Conservation (phyloP, 352 stramenopile genomes). For the Nothophytophthora sp. region DNA sequence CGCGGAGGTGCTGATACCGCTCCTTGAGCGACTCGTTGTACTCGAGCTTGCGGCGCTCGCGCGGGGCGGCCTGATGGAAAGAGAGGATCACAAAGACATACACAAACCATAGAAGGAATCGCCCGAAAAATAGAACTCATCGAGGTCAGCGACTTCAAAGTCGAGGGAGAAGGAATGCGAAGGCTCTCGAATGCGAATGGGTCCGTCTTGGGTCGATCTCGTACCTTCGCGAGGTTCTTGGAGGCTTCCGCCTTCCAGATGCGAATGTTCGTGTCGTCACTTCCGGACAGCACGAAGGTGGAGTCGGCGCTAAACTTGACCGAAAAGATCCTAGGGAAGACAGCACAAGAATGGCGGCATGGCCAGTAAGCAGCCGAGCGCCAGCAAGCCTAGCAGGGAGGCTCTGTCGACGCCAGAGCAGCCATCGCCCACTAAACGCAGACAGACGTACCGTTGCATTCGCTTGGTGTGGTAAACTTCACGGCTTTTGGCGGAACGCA, state of each 20-base stretch:
- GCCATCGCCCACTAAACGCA: no score
- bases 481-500: slow-evolving; percentile 80
- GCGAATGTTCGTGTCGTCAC: slow-evolving; percentile 99
- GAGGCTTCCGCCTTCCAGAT: slow-evolving; percentile 98
- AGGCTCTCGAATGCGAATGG: no score
- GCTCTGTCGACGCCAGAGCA: no score
- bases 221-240: slow-evolving; percentile 93
- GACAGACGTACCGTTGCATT: slow-evolving; percentile 96
- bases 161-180: slow-evolving; percentile 9
- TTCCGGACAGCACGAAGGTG: slow-evolving; percentile 98
- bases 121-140: no score
- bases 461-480: slow-evolving; percentile 98
- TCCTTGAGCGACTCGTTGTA: slow-evolving; percentile 98
- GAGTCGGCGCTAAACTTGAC: slow-evolving; percentile 87
- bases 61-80: slow-evolving; percentile 44
- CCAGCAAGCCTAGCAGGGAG: not conserved
- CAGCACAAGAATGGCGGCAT: slow-evolving; percentile 2
- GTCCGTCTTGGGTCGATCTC: slow-evolving; percentile 3
- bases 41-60: slow-evolving; percentile 92
- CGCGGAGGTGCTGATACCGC: slow-evolving; percentile 93
- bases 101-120: slow-evolving; percentile 15
- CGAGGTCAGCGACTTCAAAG: slow-evolving; percentile 24
- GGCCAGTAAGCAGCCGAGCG: slow-evolving; percentile 13
- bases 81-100: slow-evolving; percentile 19
- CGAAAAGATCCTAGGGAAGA: slow-evolving; percentile 63